These are phyloP conservation scores for Cenchrus purpureus DNA, from an alignment of 176 grass and related monocot genomes.

Conservation along the genomic window DNA sequence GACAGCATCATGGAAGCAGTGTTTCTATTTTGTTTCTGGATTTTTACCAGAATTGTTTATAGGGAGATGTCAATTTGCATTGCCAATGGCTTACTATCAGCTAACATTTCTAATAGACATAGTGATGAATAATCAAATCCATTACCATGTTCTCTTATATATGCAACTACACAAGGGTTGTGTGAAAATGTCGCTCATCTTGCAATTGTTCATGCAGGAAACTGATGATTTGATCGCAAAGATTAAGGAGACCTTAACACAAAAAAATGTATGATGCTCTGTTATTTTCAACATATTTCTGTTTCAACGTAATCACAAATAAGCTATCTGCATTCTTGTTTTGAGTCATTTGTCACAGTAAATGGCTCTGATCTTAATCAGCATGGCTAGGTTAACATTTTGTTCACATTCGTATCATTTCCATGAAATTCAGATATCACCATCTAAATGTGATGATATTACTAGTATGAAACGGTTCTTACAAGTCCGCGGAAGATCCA, in stretches of 20 bases:
- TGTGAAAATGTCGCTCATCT: conserved; percentile 3
- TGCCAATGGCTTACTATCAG: not conserved
- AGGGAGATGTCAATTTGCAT: not conserved
- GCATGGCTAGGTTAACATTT: conserved; percentile 13
- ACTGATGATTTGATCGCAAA: conserved; percentile 57
- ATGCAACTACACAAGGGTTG: not conserved
- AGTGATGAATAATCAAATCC: conserved; percentile 9
- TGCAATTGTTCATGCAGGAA: conserved; percentile 59
- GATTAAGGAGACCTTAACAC: conserved; percentile 54
- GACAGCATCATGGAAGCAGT: not conserved
- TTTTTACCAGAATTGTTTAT: not conserved
- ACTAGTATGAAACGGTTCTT: conserved; percentile 38
- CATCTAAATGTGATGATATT: conserved; percentile 39
- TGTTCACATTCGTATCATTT: conserved; percentile 2
- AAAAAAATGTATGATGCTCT: conserved; percentile 54
- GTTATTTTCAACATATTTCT: conserved; percentile 10
- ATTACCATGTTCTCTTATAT: not conserved
- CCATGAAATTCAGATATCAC: conserved; percentile 47
- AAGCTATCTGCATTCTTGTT: not conserved
- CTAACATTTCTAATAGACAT: not conserved
- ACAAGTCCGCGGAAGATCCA: conserved; percentile 82
- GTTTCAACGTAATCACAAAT: not conserved
- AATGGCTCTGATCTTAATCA: not conserved
- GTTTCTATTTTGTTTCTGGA: not conserved
- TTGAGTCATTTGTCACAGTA: not conserved